phyloP scores from a whole-genome alignment of 805 yeast genomes.

The Lachancea nothofagi region DNA sequence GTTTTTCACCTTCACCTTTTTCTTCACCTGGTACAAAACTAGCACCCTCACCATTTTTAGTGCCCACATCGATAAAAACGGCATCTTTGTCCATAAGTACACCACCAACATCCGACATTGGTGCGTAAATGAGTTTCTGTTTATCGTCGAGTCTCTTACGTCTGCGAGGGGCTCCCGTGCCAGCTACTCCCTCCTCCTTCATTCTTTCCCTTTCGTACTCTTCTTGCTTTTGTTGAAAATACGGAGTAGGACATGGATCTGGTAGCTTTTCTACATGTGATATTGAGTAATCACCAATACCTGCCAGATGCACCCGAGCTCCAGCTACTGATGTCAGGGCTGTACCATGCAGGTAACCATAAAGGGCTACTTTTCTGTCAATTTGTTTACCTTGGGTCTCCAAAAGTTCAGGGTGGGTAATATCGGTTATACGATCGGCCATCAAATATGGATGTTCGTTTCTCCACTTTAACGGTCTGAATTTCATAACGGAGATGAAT shows the following conservation, averaged over 20 bases:
- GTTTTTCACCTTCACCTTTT: conserved; percentile 77
- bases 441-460: conserved; percentile 94
- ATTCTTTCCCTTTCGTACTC: conserved; percentile 72
- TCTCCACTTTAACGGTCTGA: conserved; percentile 98
- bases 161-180: conserved; percentile 64
- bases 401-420: conserved; percentile 84
- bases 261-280: conserved; percentile 81
- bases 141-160: conserved; percentile 90
- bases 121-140: conserved; percentile 92
- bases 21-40: conserved; percentile 60
- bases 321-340: conserved; percentile 58
- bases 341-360: conserved; percentile 94
- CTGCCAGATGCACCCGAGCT: conserved; percentile 87
- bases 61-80: conserved; percentile 70
- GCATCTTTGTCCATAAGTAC: conserved; percentile 96
- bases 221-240: conserved; percentile 76
- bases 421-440: conserved; percentile 86
- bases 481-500: conserved; percentile 94
- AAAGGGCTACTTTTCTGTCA: conserved; percentile 85
- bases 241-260: conserved; percentile 99
- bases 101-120: conserved; percentile 99
- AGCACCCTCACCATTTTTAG: conserved; percentile 32
- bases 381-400: conserved; percentile 67
- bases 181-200: conserved; percentile 51
- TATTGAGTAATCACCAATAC: conserved; percentile 84